A percentile compares a stretch with the other conserved stretches of the same genome.
Conservation (phyloP, 148 eudicot genomes). For the Rhododendron vialii region DNA sequence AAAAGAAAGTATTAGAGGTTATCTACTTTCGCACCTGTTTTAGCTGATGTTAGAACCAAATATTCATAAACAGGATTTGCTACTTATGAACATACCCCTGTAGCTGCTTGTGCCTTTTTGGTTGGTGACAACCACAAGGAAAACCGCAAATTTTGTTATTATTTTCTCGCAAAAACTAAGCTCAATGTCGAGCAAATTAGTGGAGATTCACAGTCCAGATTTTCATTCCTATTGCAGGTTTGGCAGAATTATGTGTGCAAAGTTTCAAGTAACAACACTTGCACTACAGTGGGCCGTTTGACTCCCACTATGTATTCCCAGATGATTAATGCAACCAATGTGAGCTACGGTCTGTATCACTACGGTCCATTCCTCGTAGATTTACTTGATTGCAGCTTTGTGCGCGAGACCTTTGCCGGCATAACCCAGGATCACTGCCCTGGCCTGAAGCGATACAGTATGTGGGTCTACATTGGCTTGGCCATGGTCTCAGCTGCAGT, state of each 20-base stretch:
- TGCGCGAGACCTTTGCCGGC: conserved; percentile 51
- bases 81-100: background rate
- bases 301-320: conserved; percentile 57
- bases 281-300: conserved; percentile 65
- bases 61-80: background rate
- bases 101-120: background rate
- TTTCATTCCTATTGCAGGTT: conserved; percentile 24
- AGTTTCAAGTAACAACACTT: conserved; percentile 27
- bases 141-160: background rate
- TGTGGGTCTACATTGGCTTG: conserved; percentile 64
- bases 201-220: background rate
- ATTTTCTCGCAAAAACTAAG: background rate
- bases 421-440: conserved; percentile 53
- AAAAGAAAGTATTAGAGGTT: background rate
- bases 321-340: conserved; percentile 44
- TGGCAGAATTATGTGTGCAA: conserved; percentile 46
- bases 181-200: background rate
- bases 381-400: conserved; percentile 65
- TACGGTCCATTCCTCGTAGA: conserved; percentile 62
- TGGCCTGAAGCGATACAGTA: conserved; percentile 44
- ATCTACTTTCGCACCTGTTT: background rate
- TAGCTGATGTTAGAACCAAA: background rate
- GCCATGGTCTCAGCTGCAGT: conserved; percentile 66
- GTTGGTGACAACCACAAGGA: background rate
- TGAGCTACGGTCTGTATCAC: conserved; percentile 58